Base-by-base conservation (phyloP, 768 basidiomycete genomes). In the Agaricus sinodeliciosus region DNA sequence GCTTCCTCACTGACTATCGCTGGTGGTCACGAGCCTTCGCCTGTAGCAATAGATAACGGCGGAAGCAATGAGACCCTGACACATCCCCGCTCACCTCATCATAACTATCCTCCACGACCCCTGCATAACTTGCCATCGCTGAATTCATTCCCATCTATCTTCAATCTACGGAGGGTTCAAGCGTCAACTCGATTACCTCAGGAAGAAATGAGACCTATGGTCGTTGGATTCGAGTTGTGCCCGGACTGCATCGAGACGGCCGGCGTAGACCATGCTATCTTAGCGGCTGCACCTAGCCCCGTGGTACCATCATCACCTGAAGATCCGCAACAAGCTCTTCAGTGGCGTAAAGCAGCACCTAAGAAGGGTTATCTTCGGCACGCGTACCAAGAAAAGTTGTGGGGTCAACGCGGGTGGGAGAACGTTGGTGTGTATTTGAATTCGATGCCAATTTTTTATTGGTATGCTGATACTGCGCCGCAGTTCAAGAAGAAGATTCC, bases 331-430 rank as follows among this genome's bases (percentile, higher is more conserved):
- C 65, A 68, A 27, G 75, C 72, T 54, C 79, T 77, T n/a, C 73
- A 78, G 55, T 80, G 83, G 80, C 69, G 80, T 56, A 72, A 87
- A 35, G 78, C 82, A 27, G 82, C 85, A 1, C 87, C 88, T 1
- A 81, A 79, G 59, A 90, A 89, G 65, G 89, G 89, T 12, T 79
- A 87, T 55, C 66, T 86, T 44, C 78, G 94, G 9, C 94, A 97
- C 64, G 85, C 89, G 1, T 97, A 87, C 63, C 67, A 80, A 41
- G 94, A 95, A 68, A 89, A 89, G 65, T 76, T 87, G 2, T 96
- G 94, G 94, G 84, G 84, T 1, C 78, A 77, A 28, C 69, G 71
- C 39, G 88, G 90, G 1, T 96, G 94, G 94, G 83, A 83, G 53
- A 89, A 93, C 62, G 84, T 96, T 48, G 90, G 93, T 93, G 62